Percentiles rank a stretch among this genome's conserved stretches.
Evolutionary conservation across 805 yeast genomes (phyloP).

Genomic region (Groenewaldozyma tartarivorans): DNA sequence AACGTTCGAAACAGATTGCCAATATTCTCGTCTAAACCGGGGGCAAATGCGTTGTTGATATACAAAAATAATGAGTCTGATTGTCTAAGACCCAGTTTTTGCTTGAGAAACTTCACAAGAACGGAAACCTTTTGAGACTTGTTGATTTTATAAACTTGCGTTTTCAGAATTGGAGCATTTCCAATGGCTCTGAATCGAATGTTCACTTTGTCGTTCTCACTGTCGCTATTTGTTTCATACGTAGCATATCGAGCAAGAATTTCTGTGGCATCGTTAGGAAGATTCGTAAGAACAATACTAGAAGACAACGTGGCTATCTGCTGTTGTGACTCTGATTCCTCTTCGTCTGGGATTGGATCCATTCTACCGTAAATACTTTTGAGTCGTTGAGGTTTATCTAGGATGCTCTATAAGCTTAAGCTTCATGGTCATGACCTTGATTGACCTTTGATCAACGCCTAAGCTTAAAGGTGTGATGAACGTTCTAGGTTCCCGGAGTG

Average conservation of each 20-base stretch:
- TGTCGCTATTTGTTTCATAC: constrained; percentile 2
- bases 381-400: no score
- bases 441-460: no score
- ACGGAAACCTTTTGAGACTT: constrained; percentile 38
- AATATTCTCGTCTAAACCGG: constrained; percentile 29
- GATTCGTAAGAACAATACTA: constrained; percentile 23
- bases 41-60: constrained; percentile 32
- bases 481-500: no score
- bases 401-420: no score
- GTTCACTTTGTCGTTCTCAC: constrained; percentile 25
- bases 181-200: constrained; percentile 48
- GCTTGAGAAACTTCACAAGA: constrained; percentile 34
- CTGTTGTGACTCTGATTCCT: constrained; percentile 13
- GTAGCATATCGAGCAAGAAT: constrained; percentile 20
- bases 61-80: constrained; percentile 30
- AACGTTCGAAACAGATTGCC: constrained; percentile 21
- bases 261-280: constrained; percentile 24
- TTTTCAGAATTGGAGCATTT: constrained; percentile 39
- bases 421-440: no score
- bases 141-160: constrained; percentile 37
- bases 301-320: constrained; percentile 25
- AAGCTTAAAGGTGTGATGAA: no score
- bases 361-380: no score
- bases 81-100: constrained; percentile 25
- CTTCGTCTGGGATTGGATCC: constrained; percentile 23